Base-by-base conservation (phyloP, 306 rosid genomes). In the Inga oerstediana region DNA sequence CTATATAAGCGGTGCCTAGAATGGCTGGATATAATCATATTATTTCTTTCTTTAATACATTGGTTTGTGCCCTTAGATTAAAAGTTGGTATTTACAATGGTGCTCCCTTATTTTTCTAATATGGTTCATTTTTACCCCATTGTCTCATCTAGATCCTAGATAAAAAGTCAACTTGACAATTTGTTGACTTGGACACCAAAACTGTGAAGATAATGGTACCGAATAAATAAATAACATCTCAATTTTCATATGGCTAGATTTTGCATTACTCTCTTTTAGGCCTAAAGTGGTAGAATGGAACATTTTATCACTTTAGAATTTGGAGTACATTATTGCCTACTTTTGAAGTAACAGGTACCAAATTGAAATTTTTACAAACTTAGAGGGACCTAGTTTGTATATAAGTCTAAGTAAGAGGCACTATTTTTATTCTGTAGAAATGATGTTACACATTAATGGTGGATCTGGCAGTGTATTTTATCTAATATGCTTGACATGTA, bases 361-460 rank as follows among this genome's bases (percentile, higher is more conserved):
- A 56, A 17, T 20, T n/a, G 10, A 56, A 56, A 20, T n/a, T 56
- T 56, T 59, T n/a, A 9, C 65, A 59, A 22, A 59, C 9, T 8
- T 59, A 59, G 5, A 22, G 65, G 14, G 32, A 59, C 65, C 62
- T 56, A n/a, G 22, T 7, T n/a, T 59, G 14, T n/a, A 3, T n/a
- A 20, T 3, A 59, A 59, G 32, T 22, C 65, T 2, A 22, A 8
- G 34, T 22, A 59, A 8, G 22, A n/a, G 4, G 30, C 13, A 59
- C 13, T 59, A 9, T 22, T 2, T 59, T 91, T 56, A 56, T 56
- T 75, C 87, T 89, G 5, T 11, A 16, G 15, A 37, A 68, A 7
- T 17, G 24, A 68, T 68, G 74, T 17, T 8, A 67, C 7, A 17
- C 20, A 19, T 15, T 35, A 7, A 39, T 19, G 49, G 74, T 59